Conservation (phyloP, 2,329 filamentous ascomycete genomes). For the Colletotrichum sp. region DNA sequence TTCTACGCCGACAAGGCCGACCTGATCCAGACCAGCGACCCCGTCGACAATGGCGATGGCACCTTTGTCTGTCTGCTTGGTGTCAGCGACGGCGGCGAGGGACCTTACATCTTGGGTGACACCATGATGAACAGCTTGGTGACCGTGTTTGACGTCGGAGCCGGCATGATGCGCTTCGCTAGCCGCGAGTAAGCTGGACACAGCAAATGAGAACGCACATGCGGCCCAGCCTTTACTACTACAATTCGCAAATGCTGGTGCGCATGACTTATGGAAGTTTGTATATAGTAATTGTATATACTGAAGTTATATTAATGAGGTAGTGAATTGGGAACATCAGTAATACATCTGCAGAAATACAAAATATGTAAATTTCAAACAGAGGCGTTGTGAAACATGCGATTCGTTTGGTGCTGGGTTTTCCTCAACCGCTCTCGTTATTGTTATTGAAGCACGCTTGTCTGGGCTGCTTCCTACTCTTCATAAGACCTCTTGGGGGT, state of each 20-base stretch:
- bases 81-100: constrained; percentile 25
- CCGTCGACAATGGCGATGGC: constrained; percentile 20
- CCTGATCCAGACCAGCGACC: constrained; percentile 28
- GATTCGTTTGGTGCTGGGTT: too few species aligned
- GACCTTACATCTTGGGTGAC: constrained; percentile 30
- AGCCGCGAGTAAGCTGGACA: background rate
- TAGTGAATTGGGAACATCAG: background rate
- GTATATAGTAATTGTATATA: background rate
- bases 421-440: too few species aligned
- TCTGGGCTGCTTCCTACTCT: too few species aligned
- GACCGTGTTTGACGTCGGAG: constrained; percentile 34
- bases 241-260: background rate
- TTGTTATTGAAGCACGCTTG: too few species aligned
- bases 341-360: rapidly evolving
- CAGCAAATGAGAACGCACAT: rapidly evolving
- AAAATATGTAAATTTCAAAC: background rate
- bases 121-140: constrained; percentile 33
- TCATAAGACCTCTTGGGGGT: too few species aligned
- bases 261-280: background rate
- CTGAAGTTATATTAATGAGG: rapidly evolving
- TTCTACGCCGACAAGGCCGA: constrained; percentile 30
- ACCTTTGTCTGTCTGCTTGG: constrained; percentile 30
- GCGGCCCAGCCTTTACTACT: rapidly evolving
- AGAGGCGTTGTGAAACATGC: too few species aligned
- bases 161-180: constrained; percentile 34